Evolutionary conservation across 2,329 filamentous ascomycete genomes (phyloP), one percentile per base, ranked within the genome.

Genomic region (Elsinoe necatrix): DNA sequence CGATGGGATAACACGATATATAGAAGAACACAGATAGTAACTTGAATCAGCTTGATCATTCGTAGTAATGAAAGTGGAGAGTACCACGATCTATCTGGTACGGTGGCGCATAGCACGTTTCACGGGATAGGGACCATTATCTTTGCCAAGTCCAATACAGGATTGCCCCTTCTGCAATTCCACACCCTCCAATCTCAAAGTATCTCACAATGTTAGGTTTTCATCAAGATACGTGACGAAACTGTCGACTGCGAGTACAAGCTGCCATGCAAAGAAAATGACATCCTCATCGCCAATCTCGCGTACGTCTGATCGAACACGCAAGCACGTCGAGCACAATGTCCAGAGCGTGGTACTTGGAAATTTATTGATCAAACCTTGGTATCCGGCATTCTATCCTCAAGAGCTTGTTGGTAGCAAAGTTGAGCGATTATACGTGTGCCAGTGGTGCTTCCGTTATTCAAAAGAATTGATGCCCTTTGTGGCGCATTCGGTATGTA

Each of bases 381-480:
- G 91, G 90, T 96, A 93, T 69, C 89, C 90, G 6, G 95, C 89
- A 14, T 93, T 91, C 70, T 95, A 96, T 69, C 73, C 83, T 4
- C 76, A 95, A 81, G 75, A 90, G 62, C 65, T 77, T 5, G 69
- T 77, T 11, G 74, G 73, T 27, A 62, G 70, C 52, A 68, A 68
- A 55, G 63, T 71, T 12, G 74, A 77, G 23, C 67, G 84, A 57
- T 75, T 97, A 6, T 95, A 91, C 64, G 87, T 97, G 31, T 98
- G 93, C 68, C 86, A 88, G 31, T 86, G 83, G 77, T 98, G 93
- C 75, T 97, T 97, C 77, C 92, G 91, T 68, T 98, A 98, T 71
- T 86, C 86, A n/a, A 72, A 71, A 45, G 76, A 79, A 63, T 64
- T 77, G 27, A 69, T 74, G 62, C 70, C 69, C 55, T 79, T 73